Percentiles rank a stretch among this genome's conserved stretches.
Evolutionary conservation across 306 rosid species (phyloP).

Genomic region (Purshia tridentata): DNA sequence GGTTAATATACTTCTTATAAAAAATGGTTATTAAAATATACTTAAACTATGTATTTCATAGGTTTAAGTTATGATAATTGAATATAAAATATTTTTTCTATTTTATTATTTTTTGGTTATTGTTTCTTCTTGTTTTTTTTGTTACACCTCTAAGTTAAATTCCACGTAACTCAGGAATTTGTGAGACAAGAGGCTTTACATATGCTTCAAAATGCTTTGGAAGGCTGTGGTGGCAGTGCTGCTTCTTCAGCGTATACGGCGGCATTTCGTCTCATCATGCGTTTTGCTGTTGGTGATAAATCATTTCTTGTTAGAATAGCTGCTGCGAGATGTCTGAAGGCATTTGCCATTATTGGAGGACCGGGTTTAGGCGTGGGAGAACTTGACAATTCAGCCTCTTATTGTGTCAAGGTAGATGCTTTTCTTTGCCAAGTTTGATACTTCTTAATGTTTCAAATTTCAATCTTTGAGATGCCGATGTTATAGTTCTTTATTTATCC

Average conservation of each 20-base stretch:
- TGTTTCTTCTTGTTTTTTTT: background rate
- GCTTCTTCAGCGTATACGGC: constrained; percentile 84
- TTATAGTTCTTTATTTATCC: constrained; percentile 19
- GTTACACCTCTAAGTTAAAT: constrained; percentile 4
- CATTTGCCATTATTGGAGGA: constrained; percentile 88
- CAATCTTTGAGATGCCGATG: constrained; percentile 26
- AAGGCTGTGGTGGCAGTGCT: constrained; percentile 87
- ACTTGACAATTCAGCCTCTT: constrained; percentile 83
- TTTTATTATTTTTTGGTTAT: background rate
- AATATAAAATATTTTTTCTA: background rate
- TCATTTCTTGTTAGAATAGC: constrained; percentile 93
- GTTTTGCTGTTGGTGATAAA: constrained; percentile 79
- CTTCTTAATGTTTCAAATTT: constrained; percentile 8
- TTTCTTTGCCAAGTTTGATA: constrained; percentile 28
- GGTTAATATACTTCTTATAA: background rate
- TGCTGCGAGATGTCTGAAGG: constrained; percentile 94
- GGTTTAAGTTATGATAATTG: background rate
- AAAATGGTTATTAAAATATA: background rate
- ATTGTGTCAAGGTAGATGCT: constrained; percentile 78
- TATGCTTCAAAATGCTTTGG: constrained; percentile 91
- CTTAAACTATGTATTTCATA: background rate
- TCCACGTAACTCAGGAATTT: constrained; percentile 63
- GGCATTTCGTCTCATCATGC: constrained; percentile 82
- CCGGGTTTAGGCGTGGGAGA: constrained; percentile 85
- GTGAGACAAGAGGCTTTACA: constrained; percentile 85